Base-by-base conservation (phyloP, 1,284 basidiomycete genomes). In the Termitomyces sp. region DNA sequence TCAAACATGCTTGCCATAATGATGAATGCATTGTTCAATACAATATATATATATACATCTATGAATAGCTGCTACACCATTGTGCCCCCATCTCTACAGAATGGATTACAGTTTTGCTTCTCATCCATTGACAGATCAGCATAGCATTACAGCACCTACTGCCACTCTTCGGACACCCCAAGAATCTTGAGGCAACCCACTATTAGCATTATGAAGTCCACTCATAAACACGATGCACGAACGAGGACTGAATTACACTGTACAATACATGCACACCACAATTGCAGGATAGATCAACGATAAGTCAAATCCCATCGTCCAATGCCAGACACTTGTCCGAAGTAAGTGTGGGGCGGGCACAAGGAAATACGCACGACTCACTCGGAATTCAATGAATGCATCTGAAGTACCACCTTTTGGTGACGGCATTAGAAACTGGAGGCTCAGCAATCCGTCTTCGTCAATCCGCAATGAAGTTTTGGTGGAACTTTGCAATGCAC, bases 401-500 rank as follows among this genome's bases (percentile, higher is more conserved):
- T 83, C 76, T 7, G 76, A 69, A 17, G 70, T 66, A 61, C 64
- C 78, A 60, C 50, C 77, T 55, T 72, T 76, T 0, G 81, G 78
- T 3, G 82, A 74, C 0, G 90, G 88, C 78, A 95, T 91, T 64
- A 95, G 77, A 68, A 95, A 90, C 64, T 97, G 94, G 53, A 96
- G 71, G 63, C 87, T 88, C 17, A 96, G 73, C 48, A 94, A 71
- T 0, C 94, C 94, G 50, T 84, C 81, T 17, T 80, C 75, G 61
- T 94, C 89, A 30, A 95, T 92, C 42, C 92, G 81, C 43, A 97
- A 68, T 0, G 91, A 94, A 2, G 92, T 90, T 67, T 95, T 95
- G 30, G 84, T 82, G 0, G 91, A 92, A 52, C 76, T 83, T 61
- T 90, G 84, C 50, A 96, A 72, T 2, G 93, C 92, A 1, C 85